Conservation (phyloP, 441 rosid species). For the Geranium incanum region DNA sequence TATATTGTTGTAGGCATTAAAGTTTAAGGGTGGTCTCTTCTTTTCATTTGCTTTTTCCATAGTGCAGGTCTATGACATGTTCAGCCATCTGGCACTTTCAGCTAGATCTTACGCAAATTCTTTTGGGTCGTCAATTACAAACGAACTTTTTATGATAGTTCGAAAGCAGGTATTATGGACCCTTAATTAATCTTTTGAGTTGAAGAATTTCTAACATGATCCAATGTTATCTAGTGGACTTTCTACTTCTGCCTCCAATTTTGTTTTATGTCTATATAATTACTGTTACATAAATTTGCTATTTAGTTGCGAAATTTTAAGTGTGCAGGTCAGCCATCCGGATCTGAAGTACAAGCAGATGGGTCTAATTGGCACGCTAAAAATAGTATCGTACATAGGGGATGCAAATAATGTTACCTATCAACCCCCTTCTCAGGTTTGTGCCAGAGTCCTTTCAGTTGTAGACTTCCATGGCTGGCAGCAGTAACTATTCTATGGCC, state of each 20-base stretch:
- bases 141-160: slow-evolving; percentile 73
- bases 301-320: neutral
- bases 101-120: slow-evolving; percentile 37
- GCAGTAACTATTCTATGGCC: slow-evolving; percentile 1
- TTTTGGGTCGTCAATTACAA: slow-evolving; percentile 53
- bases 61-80: slow-evolving; percentile 72
- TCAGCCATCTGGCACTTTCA: slow-evolving; percentile 52
- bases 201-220: slow-evolving; percentile 1
- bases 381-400: slow-evolving; percentile 60
- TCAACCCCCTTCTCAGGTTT: slow-evolving; percentile 37
- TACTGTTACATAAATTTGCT: neutral
- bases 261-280: neutral
- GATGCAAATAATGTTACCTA: slow-evolving; percentile 31
- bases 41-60: slow-evolving; percentile 16
- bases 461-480: neutral
- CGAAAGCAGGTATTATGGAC: slow-evolving; percentile 59
- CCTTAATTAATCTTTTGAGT: slow-evolving; percentile 1
- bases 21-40: slow-evolving; percentile 17
- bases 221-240: slow-evolving; percentile 5
- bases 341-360: slow-evolving; percentile 76
- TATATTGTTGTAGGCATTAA: slow-evolving; percentile 18
- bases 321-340: slow-evolving; percentile 59
- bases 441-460: slow-evolving; percentile 6
- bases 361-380: slow-evolving; percentile 73
- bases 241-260: neutral